phyloP scores from a whole-genome alignment of 352 stramenopile genomes.

The Globisporangium sylvaticum region DNA sequence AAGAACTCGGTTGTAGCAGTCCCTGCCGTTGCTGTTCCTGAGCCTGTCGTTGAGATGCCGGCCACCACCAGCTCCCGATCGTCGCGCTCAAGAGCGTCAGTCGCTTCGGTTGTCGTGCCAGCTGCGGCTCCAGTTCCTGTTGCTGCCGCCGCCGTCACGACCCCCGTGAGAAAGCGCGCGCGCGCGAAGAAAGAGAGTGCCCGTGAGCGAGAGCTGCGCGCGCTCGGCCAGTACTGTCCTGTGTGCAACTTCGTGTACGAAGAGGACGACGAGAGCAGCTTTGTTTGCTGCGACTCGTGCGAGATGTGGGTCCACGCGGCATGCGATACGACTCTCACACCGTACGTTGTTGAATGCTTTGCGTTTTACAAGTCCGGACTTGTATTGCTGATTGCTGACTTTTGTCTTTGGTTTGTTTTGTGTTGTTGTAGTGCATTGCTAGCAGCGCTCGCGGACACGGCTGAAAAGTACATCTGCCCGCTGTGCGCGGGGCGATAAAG shows the following conservation, averaged over 20 bases:
- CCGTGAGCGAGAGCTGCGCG: constrained; percentile 74
- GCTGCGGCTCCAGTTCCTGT: neutral
- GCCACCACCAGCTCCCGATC: neutral
- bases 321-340: constrained; percentile 64
- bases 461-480: constrained; percentile 85
- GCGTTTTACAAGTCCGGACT: neutral
- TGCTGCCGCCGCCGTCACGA: constrained; percentile 14
- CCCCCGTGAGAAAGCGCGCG: constrained; percentile 37
- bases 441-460: constrained; percentile 55
- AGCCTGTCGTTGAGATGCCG: neutral
- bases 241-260: constrained; percentile 86
- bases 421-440: constrained; percentile 36
- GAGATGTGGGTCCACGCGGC: constrained; percentile 84
- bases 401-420: neutral
- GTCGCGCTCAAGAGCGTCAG: constrained; percentile 13
- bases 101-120: constrained; percentile 11
- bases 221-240: constrained; percentile 79
- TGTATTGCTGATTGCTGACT: constrained; percentile 8
- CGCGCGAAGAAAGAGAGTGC: constrained; percentile 61
- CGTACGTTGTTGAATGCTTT: constrained; percentile 49
- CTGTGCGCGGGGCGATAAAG: constrained; percentile 51
- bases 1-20: constrained; percentile 13
- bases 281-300: constrained; percentile 87
- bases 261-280: constrained; percentile 79
- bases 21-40: neutral